phyloP scores from a whole-genome alignment of 2,329 filamentous ascomycete genomes.

The Epichloe sibirici region DNA sequence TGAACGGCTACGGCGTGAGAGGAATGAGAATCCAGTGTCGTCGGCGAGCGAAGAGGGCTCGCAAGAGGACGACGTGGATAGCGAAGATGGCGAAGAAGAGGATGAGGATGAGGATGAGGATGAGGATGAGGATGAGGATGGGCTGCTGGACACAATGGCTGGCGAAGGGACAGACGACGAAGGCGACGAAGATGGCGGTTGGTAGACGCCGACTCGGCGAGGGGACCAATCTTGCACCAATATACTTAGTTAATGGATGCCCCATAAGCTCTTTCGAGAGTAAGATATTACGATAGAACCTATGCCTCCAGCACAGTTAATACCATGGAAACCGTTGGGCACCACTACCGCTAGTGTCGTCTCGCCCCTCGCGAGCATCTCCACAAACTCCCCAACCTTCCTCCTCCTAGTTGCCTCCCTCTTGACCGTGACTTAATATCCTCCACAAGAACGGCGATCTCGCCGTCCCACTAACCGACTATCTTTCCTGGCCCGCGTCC shows the following conservation, averaged over 20 bases:
- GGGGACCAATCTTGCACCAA: too few species aligned
- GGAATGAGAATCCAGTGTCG: conserved; percentile 9
- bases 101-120: conserved; percentile 10
- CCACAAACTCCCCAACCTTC: conserved; percentile 29
- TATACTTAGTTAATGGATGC: too few species aligned
- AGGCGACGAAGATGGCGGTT: conserved; percentile 11
- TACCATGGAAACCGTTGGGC: too few species aligned
- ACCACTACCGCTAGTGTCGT: conserved; percentile 2
- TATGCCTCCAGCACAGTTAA: too few species aligned
- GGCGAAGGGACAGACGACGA: conserved; percentile 19
- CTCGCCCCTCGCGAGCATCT: conserved; percentile 23
- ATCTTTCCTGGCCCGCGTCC: conserved; percentile 40
- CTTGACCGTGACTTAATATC: conserved; percentile 27
- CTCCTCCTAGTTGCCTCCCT: conserved; percentile 21
- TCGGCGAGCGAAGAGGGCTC: conserved; percentile 9
- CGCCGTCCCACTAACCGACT: conserved; percentile 45
- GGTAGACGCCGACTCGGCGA: conserved; percentile 6
- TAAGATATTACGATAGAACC: too few species aligned
- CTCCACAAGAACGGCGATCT: conserved; percentile 34
- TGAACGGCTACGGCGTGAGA: conserved; percentile 12
- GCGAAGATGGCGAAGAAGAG: conserved; percentile 11
- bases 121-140: conserved; percentile 12
- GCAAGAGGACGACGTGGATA: conserved; percentile 10
- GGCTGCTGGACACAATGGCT: conserved; percentile 21
- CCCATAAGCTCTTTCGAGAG: too few species aligned